phyloP scores from a whole-genome alignment of 2,329 filamentous ascomycete species.

The Emergomyces africanus region DNA sequence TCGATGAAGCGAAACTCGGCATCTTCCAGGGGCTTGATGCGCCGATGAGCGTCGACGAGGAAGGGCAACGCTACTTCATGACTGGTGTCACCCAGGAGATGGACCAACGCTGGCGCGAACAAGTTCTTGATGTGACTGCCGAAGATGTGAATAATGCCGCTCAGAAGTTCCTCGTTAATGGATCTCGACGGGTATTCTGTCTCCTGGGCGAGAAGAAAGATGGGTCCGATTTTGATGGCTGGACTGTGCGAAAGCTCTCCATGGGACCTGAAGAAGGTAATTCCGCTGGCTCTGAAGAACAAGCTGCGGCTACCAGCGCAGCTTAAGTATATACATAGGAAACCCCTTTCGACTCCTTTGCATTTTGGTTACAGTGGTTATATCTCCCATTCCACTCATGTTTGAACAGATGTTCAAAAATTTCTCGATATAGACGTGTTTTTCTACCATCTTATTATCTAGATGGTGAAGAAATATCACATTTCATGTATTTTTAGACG shows the following conservation, averaged over 20 bases:
- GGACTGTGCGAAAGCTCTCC: slow-evolving; percentile 63
- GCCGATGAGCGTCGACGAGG: slow-evolving; percentile 70
- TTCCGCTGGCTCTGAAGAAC: neutral
- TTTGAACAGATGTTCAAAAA: neutral
- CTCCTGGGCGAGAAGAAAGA: slow-evolving; percentile 75
- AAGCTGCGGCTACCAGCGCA: slow-evolving; percentile 14
- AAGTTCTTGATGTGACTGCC: slow-evolving; percentile 72
- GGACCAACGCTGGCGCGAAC: slow-evolving; percentile 71
- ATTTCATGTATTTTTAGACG: slow-evolving; percentile 1
- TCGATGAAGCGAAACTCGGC: slow-evolving; percentile 92
- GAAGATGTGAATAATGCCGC: slow-evolving; percentile 71
- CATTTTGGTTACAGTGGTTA: neutral
- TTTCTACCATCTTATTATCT: neutral
- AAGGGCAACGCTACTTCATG: slow-evolving; percentile 77
- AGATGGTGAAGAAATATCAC: neutral
- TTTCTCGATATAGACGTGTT: neutral
- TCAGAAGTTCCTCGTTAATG: slow-evolving; percentile 65
- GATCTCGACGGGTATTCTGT: slow-evolving; percentile 47
- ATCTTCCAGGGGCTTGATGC: slow-evolving; percentile 90
- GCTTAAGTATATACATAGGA: slow-evolving; percentile 10
- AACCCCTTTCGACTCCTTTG: neutral
- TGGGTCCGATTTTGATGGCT: slow-evolving; percentile 56
- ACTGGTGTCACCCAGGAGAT: slow-evolving; percentile 78
- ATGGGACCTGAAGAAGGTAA: slow-evolving; percentile 31
- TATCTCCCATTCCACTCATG: neutral